Evolutionary conservation across 1,139 yeast genomes (phyloP), one percentile per base, ranked within the genome.

Genomic region (Blastobotrys indianensis): DNA sequence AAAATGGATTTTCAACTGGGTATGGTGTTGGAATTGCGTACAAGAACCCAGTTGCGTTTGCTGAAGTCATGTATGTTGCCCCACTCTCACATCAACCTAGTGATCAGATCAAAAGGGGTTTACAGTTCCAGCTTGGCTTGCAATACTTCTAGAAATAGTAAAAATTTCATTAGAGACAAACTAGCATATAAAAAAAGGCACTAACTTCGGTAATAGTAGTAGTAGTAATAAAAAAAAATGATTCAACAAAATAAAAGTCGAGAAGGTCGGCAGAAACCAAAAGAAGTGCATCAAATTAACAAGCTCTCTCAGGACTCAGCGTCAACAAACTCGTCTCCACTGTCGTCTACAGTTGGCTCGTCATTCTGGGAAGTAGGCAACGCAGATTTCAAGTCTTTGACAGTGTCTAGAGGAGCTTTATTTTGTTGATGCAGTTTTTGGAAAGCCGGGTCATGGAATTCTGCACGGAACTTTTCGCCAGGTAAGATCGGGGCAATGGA

Each of bases 111-210:
- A 72, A 95, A 58, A 88, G 85, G 61, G 97, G 97, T 0, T 64
- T 92, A 35, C 97, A 90, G 62, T 88, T 87, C 64, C 97, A 97
- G 23, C 79, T 92, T 44, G 97, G 97, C 0, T 68, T 87, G 40
- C 81, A 92, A 25, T 88, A 87, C 2, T 37, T 28, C 11, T 37
- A 37, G 15, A 37, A 37, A 12, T n/a, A 23, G 12, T 20, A 7
- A 37, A 20, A 35, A 5, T 9, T 35, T 3, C n/a, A 31, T 31
- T 12, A 31, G 15, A 31, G 12, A 31, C 33, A 31, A 9, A n/a
- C 25, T 20, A 20, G 25, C 25, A 20, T 20, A 35, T 8, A 17
- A 35, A 37, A 28, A 7, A 15, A 20, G 25, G 25, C 25, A 20
- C n/a, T n/a, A n/a, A n/a, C n/a, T n/a, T n/a, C n/a, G n/a, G n/a